These are phyloP conservation scores for Metarhizium sp. DNA, from an alignment of 2,329 filamentous ascomycete genomes.

Conservation along the genomic window DNA sequence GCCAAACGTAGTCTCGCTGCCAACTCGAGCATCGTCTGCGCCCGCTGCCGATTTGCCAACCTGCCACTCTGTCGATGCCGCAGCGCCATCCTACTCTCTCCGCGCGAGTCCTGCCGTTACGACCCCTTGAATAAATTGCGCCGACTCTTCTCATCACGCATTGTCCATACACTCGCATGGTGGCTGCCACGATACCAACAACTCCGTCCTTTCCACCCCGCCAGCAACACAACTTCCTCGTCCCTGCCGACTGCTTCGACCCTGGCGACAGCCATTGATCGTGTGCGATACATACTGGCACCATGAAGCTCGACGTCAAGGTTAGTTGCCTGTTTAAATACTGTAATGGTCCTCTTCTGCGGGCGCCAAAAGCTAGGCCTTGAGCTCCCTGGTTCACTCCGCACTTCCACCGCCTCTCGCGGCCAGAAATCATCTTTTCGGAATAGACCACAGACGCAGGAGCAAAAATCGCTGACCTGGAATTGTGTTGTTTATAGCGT, in stretches of 20 bases:
- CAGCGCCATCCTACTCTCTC: not conserved
- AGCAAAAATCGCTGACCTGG: not conserved
- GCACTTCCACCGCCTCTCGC: slow-evolving; percentile 5
- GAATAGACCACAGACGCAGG: not conserved
- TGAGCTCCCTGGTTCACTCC: not conserved
- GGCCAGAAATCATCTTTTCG: not conserved
- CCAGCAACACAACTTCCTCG: not conserved
- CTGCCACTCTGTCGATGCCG: not conserved
- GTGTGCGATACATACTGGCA: slow-evolving; percentile 10
- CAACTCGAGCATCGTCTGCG: not conserved
- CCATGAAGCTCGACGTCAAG: slow-evolving; percentile 34
- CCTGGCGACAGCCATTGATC: not conserved
- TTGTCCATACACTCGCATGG: not conserved
- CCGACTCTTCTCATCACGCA: not conserved
- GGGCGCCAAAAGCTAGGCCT: not conserved
- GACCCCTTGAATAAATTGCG: not conserved
- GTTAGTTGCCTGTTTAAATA: slow-evolving; percentile 15
- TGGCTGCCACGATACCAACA: slow-evolving; percentile 2
- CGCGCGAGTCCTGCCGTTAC: not conserved
- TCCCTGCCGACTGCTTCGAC: not conserved
- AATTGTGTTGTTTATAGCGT: slow-evolving; percentile 19
- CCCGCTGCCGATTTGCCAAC: not conserved
- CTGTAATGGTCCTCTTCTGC: not conserved
- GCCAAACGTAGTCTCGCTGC: not conserved
- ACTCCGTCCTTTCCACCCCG: slow-evolving; percentile 2